Conservation (phyloP, 2,329 filamentous ascomycete genomes). For the Pseudocercospora musae region DNA sequence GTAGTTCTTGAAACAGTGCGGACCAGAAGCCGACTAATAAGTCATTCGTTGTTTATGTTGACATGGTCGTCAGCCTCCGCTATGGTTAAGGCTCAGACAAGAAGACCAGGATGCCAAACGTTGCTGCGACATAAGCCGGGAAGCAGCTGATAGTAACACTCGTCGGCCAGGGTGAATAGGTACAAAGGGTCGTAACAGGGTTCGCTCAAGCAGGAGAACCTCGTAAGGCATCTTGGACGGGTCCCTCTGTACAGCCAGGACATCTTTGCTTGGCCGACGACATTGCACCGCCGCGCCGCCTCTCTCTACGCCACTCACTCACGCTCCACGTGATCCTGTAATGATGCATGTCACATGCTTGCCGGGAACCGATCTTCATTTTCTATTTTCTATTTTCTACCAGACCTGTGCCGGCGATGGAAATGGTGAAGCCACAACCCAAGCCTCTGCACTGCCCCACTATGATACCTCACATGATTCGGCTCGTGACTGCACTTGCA, state of each 20-base stretch:
- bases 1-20: background rate
- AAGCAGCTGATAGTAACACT: background rate
- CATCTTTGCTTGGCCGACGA: background rate
- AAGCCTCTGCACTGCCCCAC: background rate
- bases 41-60: background rate
- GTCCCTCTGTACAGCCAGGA: background rate
- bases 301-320: background rate
- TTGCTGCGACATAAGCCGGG: background rate
- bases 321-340: no score
- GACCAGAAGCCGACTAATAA: background rate
- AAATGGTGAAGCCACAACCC: background rate
- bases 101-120: background rate
- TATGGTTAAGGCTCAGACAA: background rate
- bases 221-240: background rate
- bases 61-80: background rate
- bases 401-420: background rate
- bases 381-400: background rate
- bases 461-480: no score
- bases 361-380: background rate
- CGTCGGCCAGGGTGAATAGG: background rate
- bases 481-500: slow-evolving; percentile 7
- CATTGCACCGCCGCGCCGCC: background rate
- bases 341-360: background rate
- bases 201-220: slow-evolving; percentile 1
- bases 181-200: background rate